phyloP scores from a whole-genome alignment of 2,329 filamentous ascomycete species.

The Sporothrix brunneoviolacea region DNA sequence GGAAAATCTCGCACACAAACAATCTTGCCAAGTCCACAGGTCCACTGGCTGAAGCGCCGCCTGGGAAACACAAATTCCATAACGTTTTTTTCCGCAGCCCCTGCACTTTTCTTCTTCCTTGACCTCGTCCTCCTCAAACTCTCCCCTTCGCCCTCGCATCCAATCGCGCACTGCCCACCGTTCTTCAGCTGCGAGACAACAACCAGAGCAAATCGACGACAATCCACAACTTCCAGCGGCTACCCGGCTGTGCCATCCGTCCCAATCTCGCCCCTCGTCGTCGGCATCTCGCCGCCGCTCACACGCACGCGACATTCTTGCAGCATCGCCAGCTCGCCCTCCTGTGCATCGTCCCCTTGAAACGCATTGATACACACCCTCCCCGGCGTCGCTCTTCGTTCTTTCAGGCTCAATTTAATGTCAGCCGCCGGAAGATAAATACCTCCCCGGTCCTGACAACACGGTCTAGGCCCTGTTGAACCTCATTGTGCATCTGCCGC shows the following conservation, averaged over 20 bases:
- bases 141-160: too few relatives aligned
- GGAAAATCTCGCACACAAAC: background rate
- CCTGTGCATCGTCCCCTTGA: background rate
- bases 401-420: slow-evolving; percentile 7
- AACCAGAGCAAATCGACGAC: too few relatives aligned
- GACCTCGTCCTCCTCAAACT: too few relatives aligned
- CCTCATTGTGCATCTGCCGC: background rate
- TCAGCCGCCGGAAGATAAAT: slow-evolving; percentile 2
- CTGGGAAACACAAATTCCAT: too few relatives aligned
- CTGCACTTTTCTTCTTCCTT: too few relatives aligned
- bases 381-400: background rate
- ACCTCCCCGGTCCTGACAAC: background rate
- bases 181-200: too few relatives aligned
- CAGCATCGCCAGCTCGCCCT: background rate
- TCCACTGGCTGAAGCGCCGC: background rate
- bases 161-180: too few relatives aligned
- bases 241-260: too few relatives aligned
- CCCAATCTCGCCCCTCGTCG: slow-evolving; percentile 4
- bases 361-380: background rate
- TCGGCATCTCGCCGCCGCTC: background rate
- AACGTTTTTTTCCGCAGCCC: too few relatives aligned
- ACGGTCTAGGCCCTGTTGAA: slow-evolving; percentile 7
- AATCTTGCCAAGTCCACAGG: background rate
- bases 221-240: too few relatives aligned
- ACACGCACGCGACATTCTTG: background rate